Percentiles rank a stretch among this genome's conserved stretches.
phyloP scores from a whole-genome alignment of 306 rosid genomes.

The Sindora glabra region DNA sequence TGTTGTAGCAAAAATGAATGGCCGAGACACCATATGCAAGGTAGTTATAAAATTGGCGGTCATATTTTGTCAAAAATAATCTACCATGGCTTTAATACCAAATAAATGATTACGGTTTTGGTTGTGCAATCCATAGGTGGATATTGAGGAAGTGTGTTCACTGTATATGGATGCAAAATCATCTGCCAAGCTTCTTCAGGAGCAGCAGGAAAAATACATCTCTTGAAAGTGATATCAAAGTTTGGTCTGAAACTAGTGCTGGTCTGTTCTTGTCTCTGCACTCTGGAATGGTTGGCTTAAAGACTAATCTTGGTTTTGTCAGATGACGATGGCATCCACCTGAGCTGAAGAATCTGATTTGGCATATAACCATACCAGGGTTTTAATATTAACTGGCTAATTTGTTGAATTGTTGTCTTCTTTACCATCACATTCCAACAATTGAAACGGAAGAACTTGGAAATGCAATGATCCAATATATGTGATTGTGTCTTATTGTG shows the following conservation, averaged over 20 bases:
- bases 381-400: no score
- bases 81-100: neutral
- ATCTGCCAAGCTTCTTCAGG: conserved; percentile 78
- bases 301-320: neutral
- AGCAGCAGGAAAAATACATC: conserved; percentile 86
- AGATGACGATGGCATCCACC: conserved; percentile 8
- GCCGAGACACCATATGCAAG: conserved; percentile 86
- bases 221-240: conserved; percentile 21
- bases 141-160: conserved; percentile 63
- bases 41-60: conserved; percentile 29
- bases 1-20: conserved; percentile 84
- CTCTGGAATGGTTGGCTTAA: neutral
- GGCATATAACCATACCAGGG: no score
- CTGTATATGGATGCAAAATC: conserved; percentile 88
- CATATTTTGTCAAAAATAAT: neutral
- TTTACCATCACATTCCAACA: no score
- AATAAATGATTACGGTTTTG: neutral
- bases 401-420: no score
- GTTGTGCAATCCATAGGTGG: conserved; percentile 43
- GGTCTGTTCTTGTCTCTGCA: neutral
- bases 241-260: neutral
- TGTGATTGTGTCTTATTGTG: no score
- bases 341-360: no score
- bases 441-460: no score
- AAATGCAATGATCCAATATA: no score